Conservation (phyloP, 129 eudicot species). For the Cynara cardunculus region DNA sequence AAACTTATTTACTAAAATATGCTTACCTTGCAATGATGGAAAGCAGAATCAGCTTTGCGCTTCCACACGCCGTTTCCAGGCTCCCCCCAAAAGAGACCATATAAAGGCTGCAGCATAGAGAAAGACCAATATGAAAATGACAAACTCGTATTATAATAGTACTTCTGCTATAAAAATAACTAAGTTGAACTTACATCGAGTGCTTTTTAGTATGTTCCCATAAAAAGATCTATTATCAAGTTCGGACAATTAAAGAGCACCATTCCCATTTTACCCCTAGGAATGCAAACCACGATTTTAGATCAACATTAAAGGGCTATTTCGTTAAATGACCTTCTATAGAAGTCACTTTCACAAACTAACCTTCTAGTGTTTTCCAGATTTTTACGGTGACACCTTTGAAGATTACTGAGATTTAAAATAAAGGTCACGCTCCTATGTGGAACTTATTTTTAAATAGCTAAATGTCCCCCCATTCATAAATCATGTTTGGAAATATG, state of each 20-base stretch:
- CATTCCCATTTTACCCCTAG: neutral
- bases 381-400: no score
- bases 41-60: slow-evolving; percentile 87
- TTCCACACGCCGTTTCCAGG: slow-evolving; percentile 76
- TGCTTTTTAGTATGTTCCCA: neutral
- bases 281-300: neutral
- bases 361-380: no score
- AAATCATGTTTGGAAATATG: no score
- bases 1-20: neutral
- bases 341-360: no score
- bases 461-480: no score
- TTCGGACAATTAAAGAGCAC: neutral
- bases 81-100: slow-evolving; percentile 78
- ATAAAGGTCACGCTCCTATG: no score
- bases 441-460: no score
- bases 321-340: no score
- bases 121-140: neutral
- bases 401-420: no score
- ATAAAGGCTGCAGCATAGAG: slow-evolving; percentile 60
- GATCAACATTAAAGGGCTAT: neutral
- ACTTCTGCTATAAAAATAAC: neutral
- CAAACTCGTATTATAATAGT: neutral
- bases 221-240: neutral
- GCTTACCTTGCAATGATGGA: slow-evolving; percentile 62
- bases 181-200: neutral